These are phyloP conservation scores for Yamadazyma ubonensis DNA, from an alignment of 805 yeast genomes.

Conservation along the genomic window DNA sequence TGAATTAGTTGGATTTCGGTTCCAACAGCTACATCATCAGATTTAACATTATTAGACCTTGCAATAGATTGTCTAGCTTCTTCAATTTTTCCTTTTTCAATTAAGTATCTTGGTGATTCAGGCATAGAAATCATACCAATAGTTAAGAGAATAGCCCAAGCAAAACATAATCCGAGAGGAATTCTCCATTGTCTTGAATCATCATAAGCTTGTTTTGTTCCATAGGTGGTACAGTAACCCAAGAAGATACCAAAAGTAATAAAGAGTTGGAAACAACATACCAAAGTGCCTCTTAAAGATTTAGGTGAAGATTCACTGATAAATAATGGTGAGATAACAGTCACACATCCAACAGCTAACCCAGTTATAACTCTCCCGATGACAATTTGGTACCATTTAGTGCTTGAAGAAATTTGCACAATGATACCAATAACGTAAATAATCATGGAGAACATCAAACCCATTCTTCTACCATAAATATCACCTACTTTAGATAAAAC, in stretches of 20 bases:
- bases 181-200: conserved; percentile 66
- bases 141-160: conserved; percentile 52
- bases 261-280: conserved; percentile 67
- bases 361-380: conserved; percentile 67
- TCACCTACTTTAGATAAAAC: conserved; percentile 58
- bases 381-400: conserved; percentile 61
- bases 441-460: conserved; percentile 51
- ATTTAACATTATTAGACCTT: conserved; percentile 52
- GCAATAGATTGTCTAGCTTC: conserved; percentile 58
- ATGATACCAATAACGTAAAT: conserved; percentile 61
- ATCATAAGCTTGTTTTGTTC: conserved; percentile 43
- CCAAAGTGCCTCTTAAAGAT: conserved; percentile 67
- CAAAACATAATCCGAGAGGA: conserved; percentile 56
- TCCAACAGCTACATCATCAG: conserved; percentile 54
- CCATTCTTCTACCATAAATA: conserved; percentile 56
- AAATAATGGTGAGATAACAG: conserved; percentile 65
- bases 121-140: conserved; percentile 59
- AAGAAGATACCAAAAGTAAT: conserved; percentile 69
- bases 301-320: conserved; percentile 72
- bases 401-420: conserved; percentile 55
- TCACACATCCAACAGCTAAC: conserved; percentile 69
- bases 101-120: conserved; percentile 66
- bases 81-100: conserved; percentile 47
- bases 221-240: conserved; percentile 67
- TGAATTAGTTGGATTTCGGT: conserved; percentile 53